These are phyloP conservation scores for Austroboletus eburneus DNA, from an alignment of 768 basidiomycete species.

Conservation along the genomic window DNA sequence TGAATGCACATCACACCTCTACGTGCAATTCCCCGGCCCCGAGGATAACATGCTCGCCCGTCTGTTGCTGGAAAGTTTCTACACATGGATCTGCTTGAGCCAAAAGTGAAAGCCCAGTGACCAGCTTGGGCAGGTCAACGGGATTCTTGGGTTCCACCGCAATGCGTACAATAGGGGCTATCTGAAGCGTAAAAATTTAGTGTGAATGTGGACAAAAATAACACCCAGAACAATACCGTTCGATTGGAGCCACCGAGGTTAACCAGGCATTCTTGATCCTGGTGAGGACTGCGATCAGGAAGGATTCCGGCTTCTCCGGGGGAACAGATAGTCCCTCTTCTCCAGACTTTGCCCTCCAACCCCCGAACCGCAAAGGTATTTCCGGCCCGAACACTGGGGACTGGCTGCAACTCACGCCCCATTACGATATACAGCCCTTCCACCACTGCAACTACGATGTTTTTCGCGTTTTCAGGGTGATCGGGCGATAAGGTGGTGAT, in stretches of 20 bases:
- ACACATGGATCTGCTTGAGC: conserved; percentile 97
- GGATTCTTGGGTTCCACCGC: conserved; percentile 83
- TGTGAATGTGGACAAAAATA: neutral
- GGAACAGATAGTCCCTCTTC: conserved; percentile 86
- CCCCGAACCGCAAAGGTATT: conserved; percentile 94
- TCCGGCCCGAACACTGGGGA: conserved; percentile 80
- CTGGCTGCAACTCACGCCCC: conserved; percentile 89
- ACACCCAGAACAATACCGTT: conserved; percentile 39
- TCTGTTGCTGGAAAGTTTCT: conserved; percentile 94
- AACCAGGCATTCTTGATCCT: conserved; percentile 53
- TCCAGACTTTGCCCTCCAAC: conserved; percentile 83
- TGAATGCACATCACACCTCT: conserved; percentile 53
- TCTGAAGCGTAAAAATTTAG: conserved; percentile 37
- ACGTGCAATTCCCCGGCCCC: conserved; percentile 95
- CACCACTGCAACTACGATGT: conserved; percentile 58
- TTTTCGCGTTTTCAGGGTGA: conserved; percentile 65
- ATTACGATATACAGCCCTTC: conserved; percentile 93
- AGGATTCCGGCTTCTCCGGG: conserved; percentile 45
- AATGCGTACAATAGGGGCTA: conserved; percentile 89
- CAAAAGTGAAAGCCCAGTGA: conserved; percentile 82
- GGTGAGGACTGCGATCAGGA: conserved; percentile 28
- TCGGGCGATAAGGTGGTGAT: conserved; percentile 53
- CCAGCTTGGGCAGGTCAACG: conserved; percentile 84
- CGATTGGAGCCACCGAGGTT: conserved; percentile 75
- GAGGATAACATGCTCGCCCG: conserved; percentile 95